Evolutionary conservation across 129 eudicot genomes (phyloP).

Genomic region (Tagetes erecta): DNA sequence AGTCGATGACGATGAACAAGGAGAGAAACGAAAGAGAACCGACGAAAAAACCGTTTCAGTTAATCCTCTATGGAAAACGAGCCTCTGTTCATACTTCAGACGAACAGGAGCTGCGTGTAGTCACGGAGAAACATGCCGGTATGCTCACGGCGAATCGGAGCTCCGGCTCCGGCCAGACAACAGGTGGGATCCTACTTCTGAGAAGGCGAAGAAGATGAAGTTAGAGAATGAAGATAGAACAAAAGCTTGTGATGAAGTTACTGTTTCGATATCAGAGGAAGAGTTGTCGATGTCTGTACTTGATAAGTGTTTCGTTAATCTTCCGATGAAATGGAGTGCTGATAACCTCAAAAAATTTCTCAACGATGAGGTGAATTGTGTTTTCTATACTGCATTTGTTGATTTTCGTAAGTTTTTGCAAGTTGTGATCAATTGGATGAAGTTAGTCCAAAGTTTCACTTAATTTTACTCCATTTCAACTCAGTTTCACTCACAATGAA

Average conservation of each 20-base stretch:
- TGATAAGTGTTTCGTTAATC: constrained; percentile 63
- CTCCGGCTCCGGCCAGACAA: constrained; percentile 68
- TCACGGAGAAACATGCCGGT: constrained; percentile 80
- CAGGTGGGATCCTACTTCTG: constrained; percentile 93
- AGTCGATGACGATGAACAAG: constrained; percentile 19
- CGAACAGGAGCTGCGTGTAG: constrained; percentile 66
- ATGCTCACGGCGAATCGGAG: constrained; percentile 86
- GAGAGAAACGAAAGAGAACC: constrained; percentile 66
- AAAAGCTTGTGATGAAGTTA: constrained; percentile 37
- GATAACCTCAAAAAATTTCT: constrained; percentile 63
- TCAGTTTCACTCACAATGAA: too few species aligned
- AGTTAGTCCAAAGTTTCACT: too few species aligned
- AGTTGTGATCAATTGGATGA: too few species aligned
- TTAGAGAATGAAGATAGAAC: constrained; percentile 34
- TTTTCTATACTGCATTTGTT: not conserved
- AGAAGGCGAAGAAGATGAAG: constrained; percentile 73
- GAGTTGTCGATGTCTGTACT: constrained; percentile 38
- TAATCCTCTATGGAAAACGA: constrained; percentile 72
- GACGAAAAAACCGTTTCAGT: constrained; percentile 26
- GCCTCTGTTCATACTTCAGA: constrained; percentile 81
- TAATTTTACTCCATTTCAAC: too few species aligned
- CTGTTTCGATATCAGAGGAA: constrained; percentile 39
- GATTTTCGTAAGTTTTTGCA: not conserved
- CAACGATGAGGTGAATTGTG: constrained; percentile 45
- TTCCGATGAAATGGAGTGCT: constrained; percentile 76